These are phyloP conservation scores for Quercus gilva DNA, from an alignment of 306 rosid genomes.

Conservation along the genomic window DNA sequence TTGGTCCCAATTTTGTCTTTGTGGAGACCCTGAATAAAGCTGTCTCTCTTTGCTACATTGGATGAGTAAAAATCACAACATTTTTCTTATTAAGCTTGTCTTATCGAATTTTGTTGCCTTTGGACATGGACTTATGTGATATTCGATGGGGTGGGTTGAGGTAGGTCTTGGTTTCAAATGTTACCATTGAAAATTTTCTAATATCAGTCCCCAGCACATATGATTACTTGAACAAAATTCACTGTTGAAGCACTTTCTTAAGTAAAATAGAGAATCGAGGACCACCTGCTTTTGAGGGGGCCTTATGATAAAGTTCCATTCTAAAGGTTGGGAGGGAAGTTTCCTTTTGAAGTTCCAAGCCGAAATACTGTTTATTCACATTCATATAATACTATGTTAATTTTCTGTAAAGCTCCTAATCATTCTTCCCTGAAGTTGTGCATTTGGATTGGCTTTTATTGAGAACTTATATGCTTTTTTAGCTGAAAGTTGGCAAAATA, in stretches of 20 bases:
- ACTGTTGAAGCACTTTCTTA: conserved; percentile 30
- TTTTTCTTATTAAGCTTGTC: background rate
- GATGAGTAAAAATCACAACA: background rate
- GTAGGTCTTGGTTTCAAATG: background rate
- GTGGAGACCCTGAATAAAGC: background rate
- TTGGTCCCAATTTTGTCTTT: background rate
- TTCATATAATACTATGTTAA: conserved; percentile 1
- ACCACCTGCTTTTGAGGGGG: conserved; percentile 37
- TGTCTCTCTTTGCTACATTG: background rate
- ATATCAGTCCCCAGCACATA: background rate
- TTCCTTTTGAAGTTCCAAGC: conserved; percentile 25
- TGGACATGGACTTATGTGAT: background rate
- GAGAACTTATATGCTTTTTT: too few species aligned
- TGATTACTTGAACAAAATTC: conserved; percentile 24
- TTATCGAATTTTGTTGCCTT: background rate
- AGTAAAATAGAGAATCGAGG: conserved; percentile 16
- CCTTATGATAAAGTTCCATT: conserved; percentile 21
- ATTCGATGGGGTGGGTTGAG: background rate
- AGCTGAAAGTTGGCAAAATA: too few species aligned
- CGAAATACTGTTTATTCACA: background rate
- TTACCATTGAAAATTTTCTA: background rate
- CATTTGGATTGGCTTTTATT: too few species aligned
- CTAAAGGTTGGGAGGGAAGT: conserved; percentile 30
- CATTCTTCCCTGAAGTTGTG: background rate
- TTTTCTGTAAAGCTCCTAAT: background rate